Evolutionary conservation across 257 asterid genomes (phyloP), one percentile per base, ranked within the genome.

Genomic region (Gentiana macrophylla): DNA sequence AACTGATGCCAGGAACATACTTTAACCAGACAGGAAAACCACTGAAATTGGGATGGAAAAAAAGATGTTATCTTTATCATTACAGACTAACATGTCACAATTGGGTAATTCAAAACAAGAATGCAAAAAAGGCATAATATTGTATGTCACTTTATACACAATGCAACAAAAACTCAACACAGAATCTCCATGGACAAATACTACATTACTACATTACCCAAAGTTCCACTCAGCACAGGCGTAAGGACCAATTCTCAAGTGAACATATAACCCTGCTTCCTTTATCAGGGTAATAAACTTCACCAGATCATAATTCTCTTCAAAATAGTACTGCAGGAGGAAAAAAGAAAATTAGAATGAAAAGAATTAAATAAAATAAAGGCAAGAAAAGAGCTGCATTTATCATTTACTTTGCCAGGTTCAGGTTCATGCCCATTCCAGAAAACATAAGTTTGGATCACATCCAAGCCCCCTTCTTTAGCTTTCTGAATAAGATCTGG

Each of bases 201-300:
- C 46, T 10, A 51, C 35, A 43, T 47, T 9, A 45, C 34, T 44
- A 52, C 12, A 37, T 74, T 84, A 88, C 96, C 96, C 96, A 73
- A 88, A 88, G 69, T 88, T 88, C 96, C 96, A 88, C 70, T 88
- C 96, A 64, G 94, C 96, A 82, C 96, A 88, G 67, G 89, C 96
- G 78, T 88, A 88, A 34, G 96, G 96, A 53, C 96, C 96, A 72
- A 88, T 71, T 70, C 96, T 82, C 15, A 88, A 93, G 74, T 82
- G 75, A n/a, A 66, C 84, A 82, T 80, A 80, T 5, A 88, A 86
- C 56, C 93, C 93, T 47, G 94, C 90, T 73, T 84, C 68, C 58
- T 85, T 79, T 50, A 79, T 90, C 80, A 80, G 80, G 81, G 82
- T 88, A 48, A 88, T 68, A 65, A 88, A 88, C 83, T 79, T 88